phyloP scores from a whole-genome alignment of 1,284 basidiomycete genomes.

The Ganoderma leucocontextum region DNA sequence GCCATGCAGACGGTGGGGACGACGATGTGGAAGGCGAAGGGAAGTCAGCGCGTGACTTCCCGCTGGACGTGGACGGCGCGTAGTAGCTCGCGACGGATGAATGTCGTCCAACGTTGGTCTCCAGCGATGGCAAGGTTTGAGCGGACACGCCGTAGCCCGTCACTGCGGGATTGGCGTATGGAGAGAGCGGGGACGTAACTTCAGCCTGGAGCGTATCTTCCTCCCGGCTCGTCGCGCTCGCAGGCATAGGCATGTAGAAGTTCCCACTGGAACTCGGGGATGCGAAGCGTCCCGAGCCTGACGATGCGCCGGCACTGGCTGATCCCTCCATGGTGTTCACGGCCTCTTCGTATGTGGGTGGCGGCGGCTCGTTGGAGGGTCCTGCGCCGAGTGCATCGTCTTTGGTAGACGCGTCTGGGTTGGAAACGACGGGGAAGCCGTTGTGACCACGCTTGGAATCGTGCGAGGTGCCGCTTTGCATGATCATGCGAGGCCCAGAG shows the following conservation, averaged over 20 bases:
- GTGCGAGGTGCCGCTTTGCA: not conserved
- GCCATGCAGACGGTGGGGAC: no score
- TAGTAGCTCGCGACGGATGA: constrained; percentile 4
- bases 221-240: not conserved
- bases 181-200: not conserved
- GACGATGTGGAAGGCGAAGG: not conserved
- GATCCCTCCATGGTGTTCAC: not conserved
- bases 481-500: not conserved
- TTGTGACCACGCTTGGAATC: not conserved
- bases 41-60: constrained; percentile 3
- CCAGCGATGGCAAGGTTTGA: not conserved
- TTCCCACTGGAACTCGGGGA: not conserved
- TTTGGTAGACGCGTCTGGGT: not conserved
- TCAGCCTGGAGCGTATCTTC: not conserved
- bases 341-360: constrained; percentile 10
- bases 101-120: not conserved
- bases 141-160: constrained; percentile 2
- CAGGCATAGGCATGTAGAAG: not conserved
- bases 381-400: not conserved
- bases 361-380: not conserved
- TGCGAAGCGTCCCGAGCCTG: not conserved
- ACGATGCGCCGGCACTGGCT: not conserved
- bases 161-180: not conserved
- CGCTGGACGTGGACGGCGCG: constrained; percentile 1
- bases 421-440: not conserved